Conservation (phyloP, 1,284 basidiomycete genomes). For the Cryptococcus neoformans region DNA sequence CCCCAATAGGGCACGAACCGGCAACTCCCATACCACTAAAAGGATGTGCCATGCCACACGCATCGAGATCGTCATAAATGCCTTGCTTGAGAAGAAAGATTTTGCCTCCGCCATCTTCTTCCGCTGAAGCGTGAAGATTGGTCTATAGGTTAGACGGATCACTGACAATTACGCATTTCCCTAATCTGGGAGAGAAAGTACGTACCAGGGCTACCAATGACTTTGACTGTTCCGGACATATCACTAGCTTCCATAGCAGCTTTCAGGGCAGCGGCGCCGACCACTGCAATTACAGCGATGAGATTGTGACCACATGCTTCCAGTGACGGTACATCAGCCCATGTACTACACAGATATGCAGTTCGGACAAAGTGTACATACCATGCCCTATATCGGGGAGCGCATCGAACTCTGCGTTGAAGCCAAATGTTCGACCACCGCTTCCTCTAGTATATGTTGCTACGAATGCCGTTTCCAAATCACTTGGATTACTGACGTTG, state of each 20-base stretch:
- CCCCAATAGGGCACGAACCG: conserved; percentile 19
- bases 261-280: conserved; percentile 40
- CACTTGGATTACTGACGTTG: conserved; percentile 20
- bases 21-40: conserved; percentile 16
- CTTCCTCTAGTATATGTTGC: conserved; percentile 28
- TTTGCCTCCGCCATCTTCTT: conserved; percentile 81
- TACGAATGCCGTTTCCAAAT: conserved; percentile 24
- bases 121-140: conserved; percentile 55
- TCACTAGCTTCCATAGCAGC: conserved; percentile 34
- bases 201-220: conserved; percentile 37
- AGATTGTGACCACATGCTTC: conserved; percentile 63
- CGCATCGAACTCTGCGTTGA: conserved; percentile 35
- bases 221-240: conserved; percentile 37
- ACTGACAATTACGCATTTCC: conserved; percentile 34
- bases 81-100: conserved; percentile 66
- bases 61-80: conserved; percentile 60
- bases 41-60: conserved; percentile 30
- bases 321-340: too few relatives aligned
- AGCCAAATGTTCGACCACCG: conserved; percentile 30
- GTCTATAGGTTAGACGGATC: too few relatives aligned
- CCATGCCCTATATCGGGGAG: conserved; percentile 5
- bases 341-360: not conserved
- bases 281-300: conserved; percentile 47
- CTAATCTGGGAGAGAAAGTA: not conserved
- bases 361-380: conserved; percentile 4